Percentiles rank a stretch among this genome's conserved stretches.
These are phyloP conservation scores for Hypoxylon intermedium DNA, from an alignment of 495 filamentous ascomycete species.

Conservation along the genomic window DNA sequence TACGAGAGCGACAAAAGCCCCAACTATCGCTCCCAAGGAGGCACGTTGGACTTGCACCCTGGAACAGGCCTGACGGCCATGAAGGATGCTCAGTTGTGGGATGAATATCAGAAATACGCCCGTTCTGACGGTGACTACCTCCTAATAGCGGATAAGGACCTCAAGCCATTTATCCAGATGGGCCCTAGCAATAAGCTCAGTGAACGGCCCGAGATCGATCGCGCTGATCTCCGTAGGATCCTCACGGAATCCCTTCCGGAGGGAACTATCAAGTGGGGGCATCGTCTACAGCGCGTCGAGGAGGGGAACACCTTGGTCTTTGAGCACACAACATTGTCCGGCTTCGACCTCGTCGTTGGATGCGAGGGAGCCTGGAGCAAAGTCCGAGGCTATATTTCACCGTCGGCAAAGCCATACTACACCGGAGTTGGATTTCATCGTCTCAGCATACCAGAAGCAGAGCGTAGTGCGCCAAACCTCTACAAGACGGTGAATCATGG, in stretches of 20 bases:
- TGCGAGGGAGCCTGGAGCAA: constrained; percentile 57
- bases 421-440: constrained; percentile 49
- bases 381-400: constrained; percentile 41
- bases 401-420: constrained; percentile 42
- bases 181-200: constrained; percentile 28
- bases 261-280: constrained; percentile 56
- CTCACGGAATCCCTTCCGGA: constrained; percentile 49
- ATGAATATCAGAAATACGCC: constrained; percentile 52
- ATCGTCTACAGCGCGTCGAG: constrained; percentile 48
- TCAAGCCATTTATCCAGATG: constrained; percentile 31
- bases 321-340: constrained; percentile 25
- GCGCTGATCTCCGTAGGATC: constrained; percentile 46
- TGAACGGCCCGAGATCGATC: constrained; percentile 55
- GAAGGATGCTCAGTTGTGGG: constrained; percentile 56
- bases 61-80: constrained; percentile 59
- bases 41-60: constrained; percentile 62
- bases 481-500: constrained; percentile 54
- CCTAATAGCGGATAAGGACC: constrained; percentile 48
- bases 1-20: constrained; percentile 58
- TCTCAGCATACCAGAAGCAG: constrained; percentile 50
- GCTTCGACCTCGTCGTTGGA: constrained; percentile 55
- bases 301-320: constrained; percentile 37
- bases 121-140: constrained; percentile 58
- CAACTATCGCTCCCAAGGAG: constrained; percentile 54
- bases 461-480: constrained; percentile 45